Conservation (phyloP, 768 basidiomycete species). For the Amanita inopinata region DNA sequence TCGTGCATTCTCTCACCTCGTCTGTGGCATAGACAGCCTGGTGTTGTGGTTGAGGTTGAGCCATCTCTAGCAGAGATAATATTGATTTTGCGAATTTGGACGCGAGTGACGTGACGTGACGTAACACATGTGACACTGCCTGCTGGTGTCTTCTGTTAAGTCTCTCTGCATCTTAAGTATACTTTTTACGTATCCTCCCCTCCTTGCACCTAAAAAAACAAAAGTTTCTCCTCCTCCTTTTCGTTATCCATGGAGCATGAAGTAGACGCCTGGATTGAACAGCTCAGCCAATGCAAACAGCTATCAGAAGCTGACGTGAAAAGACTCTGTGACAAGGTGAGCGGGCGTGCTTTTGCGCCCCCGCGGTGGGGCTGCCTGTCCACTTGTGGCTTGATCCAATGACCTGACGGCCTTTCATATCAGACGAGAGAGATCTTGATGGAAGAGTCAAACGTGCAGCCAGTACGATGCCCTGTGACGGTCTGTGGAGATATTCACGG, state of each 20-base stretch:
- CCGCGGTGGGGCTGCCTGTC: constrained; percentile 2
- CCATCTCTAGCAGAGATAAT: constrained; percentile 22
- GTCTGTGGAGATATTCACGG: constrained; percentile 99
- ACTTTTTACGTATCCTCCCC: constrained; percentile 26
- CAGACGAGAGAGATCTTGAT: constrained; percentile 97
- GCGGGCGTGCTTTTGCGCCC: no score
- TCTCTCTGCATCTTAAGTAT: constrained; percentile 14
- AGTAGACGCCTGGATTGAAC: constrained; percentile 95
- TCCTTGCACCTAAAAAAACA: constrained; percentile 22
- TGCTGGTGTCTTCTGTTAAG: no score
- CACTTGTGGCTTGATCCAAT: constrained; percentile 15
- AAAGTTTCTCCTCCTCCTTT: constrained; percentile 18
- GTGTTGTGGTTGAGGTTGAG: constrained; percentile 22
- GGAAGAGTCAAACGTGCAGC: constrained; percentile 99
- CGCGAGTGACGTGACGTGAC: constrained; percentile 21
- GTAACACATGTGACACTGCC: constrained; percentile 21
- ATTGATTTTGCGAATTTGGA: constrained; percentile 25
- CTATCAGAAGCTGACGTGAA: constrained; percentile 93
- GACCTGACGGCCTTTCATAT: constrained; percentile 10
- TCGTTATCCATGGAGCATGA: constrained; percentile 51
- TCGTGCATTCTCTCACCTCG: constrained; percentile 39
- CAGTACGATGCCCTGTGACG: constrained; percentile 96
- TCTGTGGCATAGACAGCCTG: constrained; percentile 82
- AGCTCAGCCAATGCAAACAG: constrained; percentile 96
- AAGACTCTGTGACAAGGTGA: constrained; percentile 96